Evolutionary conservation across 768 basidiomycete genomes (phyloP).

Genomic region (Zangia roseola): DNA sequence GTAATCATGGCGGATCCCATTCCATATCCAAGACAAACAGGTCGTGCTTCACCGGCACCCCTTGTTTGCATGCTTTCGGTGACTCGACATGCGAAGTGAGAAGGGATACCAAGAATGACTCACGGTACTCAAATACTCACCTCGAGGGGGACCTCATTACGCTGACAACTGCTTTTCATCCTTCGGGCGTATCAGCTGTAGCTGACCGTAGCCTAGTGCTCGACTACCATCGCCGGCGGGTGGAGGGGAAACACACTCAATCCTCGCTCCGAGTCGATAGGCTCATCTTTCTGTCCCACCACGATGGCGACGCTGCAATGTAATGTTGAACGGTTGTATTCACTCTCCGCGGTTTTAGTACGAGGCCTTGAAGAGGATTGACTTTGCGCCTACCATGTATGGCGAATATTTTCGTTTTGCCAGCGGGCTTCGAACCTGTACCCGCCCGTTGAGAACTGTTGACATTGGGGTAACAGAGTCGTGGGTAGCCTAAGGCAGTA

Average conservation of each 20-base stretch:
- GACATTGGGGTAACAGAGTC: too few relatives aligned
- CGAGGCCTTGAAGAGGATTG: not conserved
- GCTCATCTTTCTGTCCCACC: too few relatives aligned
- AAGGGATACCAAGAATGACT: not conserved
- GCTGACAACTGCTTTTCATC: slow-evolving; percentile 1
- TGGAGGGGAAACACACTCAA: not conserved
- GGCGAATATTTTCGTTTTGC: not conserved
- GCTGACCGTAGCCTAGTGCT: not conserved
- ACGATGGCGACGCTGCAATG: not conserved
- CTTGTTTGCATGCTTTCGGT: not conserved
- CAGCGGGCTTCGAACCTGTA: too few relatives aligned
- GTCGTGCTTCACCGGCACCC: not conserved
- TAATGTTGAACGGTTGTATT: not conserved
- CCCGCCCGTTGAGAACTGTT: too few relatives aligned
- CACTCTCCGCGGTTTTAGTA: slow-evolving; percentile 5
- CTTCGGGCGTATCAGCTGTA: too few relatives aligned
- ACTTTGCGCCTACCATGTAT: not conserved
- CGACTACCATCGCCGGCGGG: not conserved
- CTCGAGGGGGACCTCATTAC: not conserved
- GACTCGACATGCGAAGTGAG: not conserved
- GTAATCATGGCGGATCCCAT: not conserved
- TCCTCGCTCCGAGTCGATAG: too few relatives aligned
- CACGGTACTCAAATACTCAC: not conserved
- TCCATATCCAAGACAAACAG: not conserved
- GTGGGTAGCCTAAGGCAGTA: too few relatives aligned